Percentiles rank a stretch among this genome's conserved stretches.
Conservation (phyloP, 495 filamentous ascomycete genomes). For the Immersiella caudata region DNA sequence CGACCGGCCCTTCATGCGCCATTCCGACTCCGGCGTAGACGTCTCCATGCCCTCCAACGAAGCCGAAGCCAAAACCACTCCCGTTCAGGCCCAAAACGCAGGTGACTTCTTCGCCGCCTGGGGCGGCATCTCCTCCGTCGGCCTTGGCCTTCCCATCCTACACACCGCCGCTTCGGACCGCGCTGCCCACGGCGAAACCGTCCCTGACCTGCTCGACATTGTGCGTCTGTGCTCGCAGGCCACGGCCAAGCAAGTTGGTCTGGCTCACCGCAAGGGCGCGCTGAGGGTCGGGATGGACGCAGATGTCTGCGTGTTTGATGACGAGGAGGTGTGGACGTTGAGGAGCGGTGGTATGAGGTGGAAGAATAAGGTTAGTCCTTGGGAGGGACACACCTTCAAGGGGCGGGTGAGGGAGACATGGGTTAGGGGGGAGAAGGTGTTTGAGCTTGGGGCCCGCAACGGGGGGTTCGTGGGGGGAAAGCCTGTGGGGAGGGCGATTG, state of each 20-base stretch:
- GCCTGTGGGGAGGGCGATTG: slow-evolving; percentile 48
- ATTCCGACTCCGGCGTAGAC: slow-evolving; percentile 52
- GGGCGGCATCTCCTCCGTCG: slow-evolving; percentile 95
- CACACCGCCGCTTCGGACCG: slow-evolving; percentile 75
- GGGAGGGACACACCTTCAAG: slow-evolving; percentile 78
- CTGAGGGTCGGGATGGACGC: slow-evolving; percentile 85
- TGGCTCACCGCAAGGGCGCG: slow-evolving; percentile 81
- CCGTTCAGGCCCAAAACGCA: slow-evolving; percentile 26
- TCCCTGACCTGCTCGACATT: slow-evolving; percentile 67
- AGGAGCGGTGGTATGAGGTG: slow-evolving; percentile 74
- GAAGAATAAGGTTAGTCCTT: slow-evolving; percentile 92
- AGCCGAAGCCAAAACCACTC: neutral
- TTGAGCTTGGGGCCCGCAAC: slow-evolving; percentile 51
- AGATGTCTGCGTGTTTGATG: slow-evolving; percentile 92
- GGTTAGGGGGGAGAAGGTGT: slow-evolving; percentile 79
- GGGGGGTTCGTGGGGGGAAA: slow-evolving; percentile 42
- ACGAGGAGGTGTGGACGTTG: slow-evolving; percentile 74
- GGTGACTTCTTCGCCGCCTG: slow-evolving; percentile 95
- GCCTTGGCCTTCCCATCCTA: slow-evolving; percentile 86
- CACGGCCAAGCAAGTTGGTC: slow-evolving; percentile 87
- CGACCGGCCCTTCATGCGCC: slow-evolving; percentile 34
- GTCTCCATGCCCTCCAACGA: slow-evolving; percentile 39
- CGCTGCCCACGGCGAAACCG: slow-evolving; percentile 45
- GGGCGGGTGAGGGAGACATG: slow-evolving; percentile 90
- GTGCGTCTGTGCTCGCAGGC: slow-evolving; percentile 83